Conservation (phyloP, 2,329 filamentous ascomycete genomes). For the Westerdykella sp. region DNA sequence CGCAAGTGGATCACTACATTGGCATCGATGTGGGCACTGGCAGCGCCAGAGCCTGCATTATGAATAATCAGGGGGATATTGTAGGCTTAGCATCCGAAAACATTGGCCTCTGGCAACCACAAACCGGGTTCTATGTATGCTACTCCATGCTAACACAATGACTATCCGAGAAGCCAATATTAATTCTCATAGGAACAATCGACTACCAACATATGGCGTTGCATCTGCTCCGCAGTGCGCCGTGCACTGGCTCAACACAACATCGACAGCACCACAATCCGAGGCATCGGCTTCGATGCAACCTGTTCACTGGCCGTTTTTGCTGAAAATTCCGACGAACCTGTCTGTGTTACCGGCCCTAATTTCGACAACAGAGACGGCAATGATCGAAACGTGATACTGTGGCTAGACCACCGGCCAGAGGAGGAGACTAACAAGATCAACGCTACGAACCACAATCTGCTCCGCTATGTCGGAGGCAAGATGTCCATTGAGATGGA, state of each 20-base stretch:
- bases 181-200: constrained; percentile 73
- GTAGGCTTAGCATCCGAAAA: constrained; percentile 51
- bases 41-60: constrained; percentile 90
- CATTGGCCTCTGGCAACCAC: constrained; percentile 49
- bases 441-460: constrained; percentile 85
- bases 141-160: background rate
- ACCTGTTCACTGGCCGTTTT: constrained; percentile 98
- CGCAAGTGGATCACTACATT: constrained; percentile 59
- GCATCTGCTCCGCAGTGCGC: constrained; percentile 84
- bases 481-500: constrained; percentile 99
- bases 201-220: constrained; percentile 91
- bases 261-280: constrained; percentile 67
- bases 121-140: constrained; percentile 50
- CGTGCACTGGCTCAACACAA: constrained; percentile 74
- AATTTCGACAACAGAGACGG: constrained; percentile 69
- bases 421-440: constrained; percentile 87
- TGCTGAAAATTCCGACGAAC: constrained; percentile 79
- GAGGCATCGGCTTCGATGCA: constrained; percentile 93
- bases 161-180: constrained; percentile 1
- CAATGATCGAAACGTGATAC: constrained; percentile 87
- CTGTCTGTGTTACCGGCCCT: constrained; percentile 81
- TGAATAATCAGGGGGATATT: constrained; percentile 87
- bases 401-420: constrained; percentile 95
- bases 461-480: constrained; percentile 92
- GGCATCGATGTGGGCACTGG: constrained; percentile 96